These are phyloP conservation scores for Malassezia obtusa DNA, from an alignment of 1,284 basidiomycete genomes.

Conservation along the genomic window DNA sequence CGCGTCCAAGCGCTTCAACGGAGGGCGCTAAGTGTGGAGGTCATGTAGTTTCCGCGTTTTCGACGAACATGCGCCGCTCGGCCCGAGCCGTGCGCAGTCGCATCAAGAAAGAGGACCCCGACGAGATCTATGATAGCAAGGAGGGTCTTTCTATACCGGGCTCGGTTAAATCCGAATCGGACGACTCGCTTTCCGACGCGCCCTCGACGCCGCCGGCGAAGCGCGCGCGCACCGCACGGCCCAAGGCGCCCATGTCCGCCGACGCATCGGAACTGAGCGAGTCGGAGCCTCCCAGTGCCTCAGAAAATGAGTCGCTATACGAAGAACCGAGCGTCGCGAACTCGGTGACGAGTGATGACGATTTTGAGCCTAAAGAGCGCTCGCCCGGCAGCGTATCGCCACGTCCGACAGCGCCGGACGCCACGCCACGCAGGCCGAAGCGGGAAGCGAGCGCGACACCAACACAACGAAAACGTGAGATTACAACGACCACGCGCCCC, in stretches of 20 bases:
- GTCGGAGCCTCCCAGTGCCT: background rate
- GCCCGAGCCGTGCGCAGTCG: background rate
- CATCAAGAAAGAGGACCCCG: no score
- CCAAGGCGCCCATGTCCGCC: background rate
- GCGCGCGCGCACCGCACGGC: background rate
- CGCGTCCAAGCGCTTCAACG: slow-evolving; percentile 10
- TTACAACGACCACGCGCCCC: background rate
- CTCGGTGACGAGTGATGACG: background rate
- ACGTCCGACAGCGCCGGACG: background rate
- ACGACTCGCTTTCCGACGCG: background rate
- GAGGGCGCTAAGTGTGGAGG: background rate
- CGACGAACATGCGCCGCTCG: background rate
- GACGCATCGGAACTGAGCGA: background rate
- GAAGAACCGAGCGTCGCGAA: background rate
- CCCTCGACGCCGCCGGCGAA: background rate
- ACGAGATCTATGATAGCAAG: no score
- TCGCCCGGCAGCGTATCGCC: background rate
- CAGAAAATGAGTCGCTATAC: background rate
- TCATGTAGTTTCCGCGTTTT: background rate
- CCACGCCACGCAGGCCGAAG: background rate
- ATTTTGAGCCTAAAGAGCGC: background rate
- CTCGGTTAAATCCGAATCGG: background rate
- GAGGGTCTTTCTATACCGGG: no score
- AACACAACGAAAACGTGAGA: background rate
- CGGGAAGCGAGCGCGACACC: background rate